These are phyloP conservation scores for Pyronema domesticum DNA, from an alignment of 495 filamentous ascomycete species.

Conservation along the genomic window DNA sequence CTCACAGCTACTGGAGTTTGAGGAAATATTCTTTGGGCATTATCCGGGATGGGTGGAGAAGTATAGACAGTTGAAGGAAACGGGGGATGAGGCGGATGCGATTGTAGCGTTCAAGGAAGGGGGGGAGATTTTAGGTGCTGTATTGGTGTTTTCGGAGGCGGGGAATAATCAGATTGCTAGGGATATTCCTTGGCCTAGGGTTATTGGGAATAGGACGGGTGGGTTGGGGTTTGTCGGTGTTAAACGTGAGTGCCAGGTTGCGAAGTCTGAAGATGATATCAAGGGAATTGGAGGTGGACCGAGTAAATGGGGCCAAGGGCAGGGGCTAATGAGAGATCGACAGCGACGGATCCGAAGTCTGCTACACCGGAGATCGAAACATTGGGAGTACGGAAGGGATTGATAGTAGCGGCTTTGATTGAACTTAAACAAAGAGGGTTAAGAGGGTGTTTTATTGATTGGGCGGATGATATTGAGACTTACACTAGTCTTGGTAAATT, in stretches of 20 bases:
- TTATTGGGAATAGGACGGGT: constrained; percentile 37
- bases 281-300: background rate
- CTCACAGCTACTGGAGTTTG: constrained; percentile 35
- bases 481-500: constrained; percentile 24
- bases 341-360: background rate
- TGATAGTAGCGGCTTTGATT: constrained; percentile 24
- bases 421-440: constrained; percentile 27
- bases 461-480: constrained; percentile 24
- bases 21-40: constrained; percentile 28
- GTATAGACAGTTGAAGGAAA: constrained; percentile 20
- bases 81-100: constrained; percentile 25
- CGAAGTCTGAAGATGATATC: no score
- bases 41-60: constrained; percentile 26
- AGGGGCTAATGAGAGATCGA: no score
- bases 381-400: constrained; percentile 20
- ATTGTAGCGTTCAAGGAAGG: constrained; percentile 20
- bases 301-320: no score
- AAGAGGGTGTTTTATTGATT: constrained; percentile 26
- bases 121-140: constrained; percentile 33
- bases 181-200: constrained; percentile 42
- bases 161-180: constrained; percentile 35
- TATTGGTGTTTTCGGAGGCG: constrained; percentile 36
- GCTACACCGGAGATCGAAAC: no score
- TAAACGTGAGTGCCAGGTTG: constrained; percentile 30
- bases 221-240: constrained; percentile 45